Conservation (phyloP, 768 basidiomycete species). For the Exidia glandulosa region DNA sequence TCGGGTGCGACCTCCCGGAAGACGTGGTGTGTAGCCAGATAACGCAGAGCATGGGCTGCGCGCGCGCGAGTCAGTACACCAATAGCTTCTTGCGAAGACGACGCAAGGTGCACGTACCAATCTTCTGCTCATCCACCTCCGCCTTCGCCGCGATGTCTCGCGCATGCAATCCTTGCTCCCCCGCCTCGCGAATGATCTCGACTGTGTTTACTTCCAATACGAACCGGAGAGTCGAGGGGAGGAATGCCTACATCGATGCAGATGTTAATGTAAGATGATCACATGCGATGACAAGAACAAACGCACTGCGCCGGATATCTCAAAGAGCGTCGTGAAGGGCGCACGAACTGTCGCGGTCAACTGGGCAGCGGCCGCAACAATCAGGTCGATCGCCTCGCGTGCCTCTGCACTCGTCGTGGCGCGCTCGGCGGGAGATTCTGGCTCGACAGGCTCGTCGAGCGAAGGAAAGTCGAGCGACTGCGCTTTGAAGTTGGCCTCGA, state of each 20-base stretch:
- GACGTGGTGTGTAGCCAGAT: conserved; percentile 72
- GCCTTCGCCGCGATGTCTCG: background rate
- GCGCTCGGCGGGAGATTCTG: background rate
- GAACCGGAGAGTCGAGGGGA: conserved; percentile 64
- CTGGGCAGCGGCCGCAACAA: conserved; percentile 62
- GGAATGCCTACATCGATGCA: conserved; percentile 43
- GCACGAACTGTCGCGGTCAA: conserved; percentile 51
- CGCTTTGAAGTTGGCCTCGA: background rate
- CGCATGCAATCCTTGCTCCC: conserved; percentile 17
- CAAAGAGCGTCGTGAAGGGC: conserved; percentile 63
- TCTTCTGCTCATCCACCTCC: background rate
- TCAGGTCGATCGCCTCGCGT: conserved; percentile 12
- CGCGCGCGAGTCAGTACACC: background rate
- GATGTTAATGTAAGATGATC: too few species aligned
- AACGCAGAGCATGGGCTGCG: conserved; percentile 58
- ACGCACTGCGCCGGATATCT: too few species aligned
- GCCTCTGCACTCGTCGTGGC: background rate
- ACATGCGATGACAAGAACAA: too few species aligned
- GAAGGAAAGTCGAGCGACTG: background rate
- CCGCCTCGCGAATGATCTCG: conserved; percentile 60
- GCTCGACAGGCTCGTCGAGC: background rate
- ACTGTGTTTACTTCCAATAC: conserved; percentile 60
- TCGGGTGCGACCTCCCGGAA: conserved; percentile 58
- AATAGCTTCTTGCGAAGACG: background rate
- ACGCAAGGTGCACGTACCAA: background rate